Base-by-base conservation (phyloP, 768 basidiomycete genomes). In the Pleurotus salmoneostramineus region DNA sequence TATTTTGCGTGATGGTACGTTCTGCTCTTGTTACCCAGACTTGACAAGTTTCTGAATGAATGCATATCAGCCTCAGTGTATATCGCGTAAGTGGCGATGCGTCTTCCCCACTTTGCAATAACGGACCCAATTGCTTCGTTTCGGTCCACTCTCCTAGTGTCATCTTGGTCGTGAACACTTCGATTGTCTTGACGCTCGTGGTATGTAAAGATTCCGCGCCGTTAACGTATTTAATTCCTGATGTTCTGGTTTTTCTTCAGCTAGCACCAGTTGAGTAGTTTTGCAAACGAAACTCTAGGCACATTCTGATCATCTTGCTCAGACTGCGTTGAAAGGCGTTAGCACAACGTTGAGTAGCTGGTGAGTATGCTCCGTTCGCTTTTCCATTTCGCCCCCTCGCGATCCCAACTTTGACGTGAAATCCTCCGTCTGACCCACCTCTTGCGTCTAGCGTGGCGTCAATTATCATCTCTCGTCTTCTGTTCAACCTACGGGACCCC, bases 401-500 rank as follows among this genome's bases (percentile, higher is more conserved):
- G 21, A 3, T 27, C 21, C 21, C 21, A 3, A 3, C 21, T 27
- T 27, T 27, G 17, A 17, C 7, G 17, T 34, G 32, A 34, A 27
- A 27, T 27, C 21, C 21, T 27, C 21, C 21, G 21, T 27, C 21
- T 27, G 21, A 27, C 21, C 21, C 21, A 27, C 21, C 21, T 27
- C 21, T 27, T 27, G 21, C 21, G 21, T 3, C 3, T 17, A 54
- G 52, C 21, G 52, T 55, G 6, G 52, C 52, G 4, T 40, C 52
- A 4, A 40, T 55, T 5, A 55, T 55, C 6, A 33, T 55, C 36
- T 55, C 52, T 3, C 12, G 52, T 12, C 52, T 55, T 14, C 7
- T 55, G 5, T 55, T 55, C 52, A 55, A 55, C 40, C 32, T 55
- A 43, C 52, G 52, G 5, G 52, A 55, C 7, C 52, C 52, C 8